A percentile compares a stretch with the other conserved stretches of the same genome.
These are phyloP conservation scores for Babesia bigemina DNA, from an alignment of 169 alveolate species.

Conservation along the genomic window DNA sequence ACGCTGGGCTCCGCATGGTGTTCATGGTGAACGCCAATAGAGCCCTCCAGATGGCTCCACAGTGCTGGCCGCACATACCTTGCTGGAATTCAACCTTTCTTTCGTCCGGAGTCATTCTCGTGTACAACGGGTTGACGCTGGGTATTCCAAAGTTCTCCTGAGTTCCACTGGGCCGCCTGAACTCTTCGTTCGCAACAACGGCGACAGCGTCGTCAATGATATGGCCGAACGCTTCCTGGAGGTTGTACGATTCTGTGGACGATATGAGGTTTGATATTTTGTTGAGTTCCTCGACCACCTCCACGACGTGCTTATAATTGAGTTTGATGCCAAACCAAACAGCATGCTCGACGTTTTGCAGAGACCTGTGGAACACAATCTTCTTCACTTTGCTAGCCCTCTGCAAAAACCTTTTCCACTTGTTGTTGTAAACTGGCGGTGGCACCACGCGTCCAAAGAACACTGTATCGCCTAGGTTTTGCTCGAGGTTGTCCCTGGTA, in stretches of 20 bases:
- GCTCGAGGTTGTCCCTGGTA: slow-evolving; percentile 73
- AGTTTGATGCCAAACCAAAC: slow-evolving; percentile 80
- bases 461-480: slow-evolving; percentile 69
- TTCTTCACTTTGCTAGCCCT: slow-evolving; percentile 68
- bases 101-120: slow-evolving; percentile 69
- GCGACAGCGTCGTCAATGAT: slow-evolving; percentile 60
- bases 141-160: slow-evolving; percentile 72
- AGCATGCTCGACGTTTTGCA: slow-evolving; percentile 75
- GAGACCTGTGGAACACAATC: slow-evolving; percentile 65
- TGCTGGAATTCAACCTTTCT: slow-evolving; percentile 75
- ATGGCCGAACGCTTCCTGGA: slow-evolving; percentile 64
- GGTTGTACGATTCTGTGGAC: slow-evolving; percentile 59
- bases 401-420: slow-evolving; percentile 59
- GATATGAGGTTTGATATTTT: slow-evolving; percentile 58
- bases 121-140: slow-evolving; percentile 66
- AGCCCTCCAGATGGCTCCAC: slow-evolving; percentile 78
- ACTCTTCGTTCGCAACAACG: slow-evolving; percentile 50
- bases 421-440: slow-evolving; percentile 71
- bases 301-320: slow-evolving; percentile 60
- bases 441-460: slow-evolving; percentile 74
- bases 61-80: slow-evolving; percentile 80
- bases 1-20: slow-evolving; percentile 76
- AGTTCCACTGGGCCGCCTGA: slow-evolving; percentile 43
- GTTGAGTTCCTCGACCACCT: slow-evolving; percentile 73
- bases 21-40: slow-evolving; percentile 74